Evolutionary conservation across 345 rosid genomes (phyloP).

Genomic region (Arabidopsis suecica): DNA sequence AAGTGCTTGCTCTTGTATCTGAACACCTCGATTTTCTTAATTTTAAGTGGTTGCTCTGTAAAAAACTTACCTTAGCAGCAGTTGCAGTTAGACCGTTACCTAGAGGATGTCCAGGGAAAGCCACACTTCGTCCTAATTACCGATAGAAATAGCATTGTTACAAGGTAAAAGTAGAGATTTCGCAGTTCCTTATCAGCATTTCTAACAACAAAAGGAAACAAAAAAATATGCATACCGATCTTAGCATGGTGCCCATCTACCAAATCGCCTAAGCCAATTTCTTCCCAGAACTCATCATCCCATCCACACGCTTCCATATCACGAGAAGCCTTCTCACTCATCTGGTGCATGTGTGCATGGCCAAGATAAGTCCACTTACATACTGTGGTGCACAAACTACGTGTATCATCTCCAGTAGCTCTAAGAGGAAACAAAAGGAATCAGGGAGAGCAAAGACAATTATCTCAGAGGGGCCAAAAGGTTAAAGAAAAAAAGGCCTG

Average conservation of each 20-base stretch:
- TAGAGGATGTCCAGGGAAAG: conserved; percentile 94
- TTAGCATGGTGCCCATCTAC: conserved; percentile 95
- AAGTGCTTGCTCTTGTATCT: conserved; percentile 10
- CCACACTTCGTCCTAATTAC: conserved; percentile 85
- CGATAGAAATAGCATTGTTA: conserved; percentile 9
- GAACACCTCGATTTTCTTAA: conserved; percentile 43
- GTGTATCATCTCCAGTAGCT: conserved; percentile 97
- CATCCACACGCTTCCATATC: conserved; percentile 98
- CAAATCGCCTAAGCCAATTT: conserved; percentile 94
- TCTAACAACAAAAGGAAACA: conserved; percentile 16
- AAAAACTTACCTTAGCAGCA: conserved; percentile 89
- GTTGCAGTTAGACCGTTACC: conserved; percentile 87
- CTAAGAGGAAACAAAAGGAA: conserved; percentile 45
- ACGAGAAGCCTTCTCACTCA: conserved; percentile 74
- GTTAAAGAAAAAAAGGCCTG: background rate
- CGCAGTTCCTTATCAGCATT: conserved; percentile 11
- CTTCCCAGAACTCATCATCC: conserved; percentile 99
- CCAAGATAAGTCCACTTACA: conserved; percentile 99
- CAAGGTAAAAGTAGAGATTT: conserved; percentile 1
- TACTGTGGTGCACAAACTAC: conserved; percentile 94
- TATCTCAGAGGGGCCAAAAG: background rate
- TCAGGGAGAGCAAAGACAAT: conserved; percentile 21
- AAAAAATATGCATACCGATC: conserved; percentile 63
- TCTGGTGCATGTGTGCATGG: conserved; percentile 95
- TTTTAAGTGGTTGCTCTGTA: conserved; percentile 53